These are phyloP conservation scores for Canavalia ensiformis DNA, from an alignment of 306 rosid genomes.

Conservation along the genomic window DNA sequence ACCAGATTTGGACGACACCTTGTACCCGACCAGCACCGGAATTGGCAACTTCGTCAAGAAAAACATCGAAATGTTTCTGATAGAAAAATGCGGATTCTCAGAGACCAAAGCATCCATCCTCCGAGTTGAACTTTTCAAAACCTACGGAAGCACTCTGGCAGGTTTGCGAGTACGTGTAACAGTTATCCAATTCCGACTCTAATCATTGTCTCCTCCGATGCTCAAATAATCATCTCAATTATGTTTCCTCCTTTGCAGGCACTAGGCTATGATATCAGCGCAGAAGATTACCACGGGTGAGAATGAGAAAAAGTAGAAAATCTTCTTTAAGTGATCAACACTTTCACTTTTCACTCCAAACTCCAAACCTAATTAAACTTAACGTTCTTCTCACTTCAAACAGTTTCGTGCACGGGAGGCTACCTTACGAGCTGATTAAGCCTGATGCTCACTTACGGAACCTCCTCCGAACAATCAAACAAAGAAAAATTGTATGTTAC, in stretches of 20 bases:
- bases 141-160: constrained; percentile 91
- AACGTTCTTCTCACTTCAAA: background rate
- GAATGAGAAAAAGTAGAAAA: too few relatives aligned
- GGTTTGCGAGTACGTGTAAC: constrained; percentile 70
- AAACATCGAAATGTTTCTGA: constrained; percentile 80
- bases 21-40: constrained; percentile 75
- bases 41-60: constrained; percentile 64
- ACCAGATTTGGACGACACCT: constrained; percentile 88
- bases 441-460: constrained; percentile 71
- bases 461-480: constrained; percentile 66
- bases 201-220: background rate
- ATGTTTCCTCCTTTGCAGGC: constrained; percentile 51
- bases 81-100: constrained; percentile 77
- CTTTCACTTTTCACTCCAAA: background rate
- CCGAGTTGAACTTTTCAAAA: constrained; percentile 80
- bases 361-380: background rate
- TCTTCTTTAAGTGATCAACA: background rate
- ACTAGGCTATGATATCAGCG: constrained; percentile 72
- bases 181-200: constrained; percentile 37
- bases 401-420: constrained; percentile 92
- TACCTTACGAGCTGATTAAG: constrained; percentile 80
- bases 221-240: background rate
- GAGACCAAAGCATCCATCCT: constrained; percentile 66
- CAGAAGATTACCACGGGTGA: constrained; percentile 86
- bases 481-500: constrained; percentile 70